A percentile compares a stretch with the other conserved stretches of the same genome.
Conservation (phyloP, 768 basidiomycete genomes). For the Vararia minispora region DNA sequence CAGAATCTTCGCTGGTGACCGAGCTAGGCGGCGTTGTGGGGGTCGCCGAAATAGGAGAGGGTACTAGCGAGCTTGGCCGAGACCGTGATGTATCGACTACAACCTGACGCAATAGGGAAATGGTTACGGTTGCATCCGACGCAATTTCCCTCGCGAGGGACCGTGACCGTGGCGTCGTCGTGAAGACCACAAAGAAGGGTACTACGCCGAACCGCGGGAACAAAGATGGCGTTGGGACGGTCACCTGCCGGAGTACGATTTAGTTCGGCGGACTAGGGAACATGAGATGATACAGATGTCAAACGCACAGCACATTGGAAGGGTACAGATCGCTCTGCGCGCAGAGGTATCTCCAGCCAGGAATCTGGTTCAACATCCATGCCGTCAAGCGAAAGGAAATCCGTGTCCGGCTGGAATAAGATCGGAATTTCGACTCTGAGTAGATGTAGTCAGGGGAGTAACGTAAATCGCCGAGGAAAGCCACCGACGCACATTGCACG, state of each 20-base stretch:
- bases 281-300: neutral
- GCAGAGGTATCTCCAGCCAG: conserved; percentile 63
- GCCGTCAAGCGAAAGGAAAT: conserved; percentile 48
- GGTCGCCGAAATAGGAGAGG: conserved; percentile 14
- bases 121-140: conserved; percentile 58
- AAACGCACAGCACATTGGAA: conserved; percentile 60
- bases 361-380: conserved; percentile 30
- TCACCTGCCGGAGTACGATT: conserved; percentile 32
- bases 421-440: conserved; percentile 56
- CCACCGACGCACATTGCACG: conserved; percentile 33
- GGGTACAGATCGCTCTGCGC: conserved; percentile 49
- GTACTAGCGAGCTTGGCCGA: conserved; percentile 27
- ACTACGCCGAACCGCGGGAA: conserved; percentile 55
- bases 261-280: conserved; percentile 1
- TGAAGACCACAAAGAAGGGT: conserved; percentile 65
- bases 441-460: conserved; percentile 8
- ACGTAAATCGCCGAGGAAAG: neutral
- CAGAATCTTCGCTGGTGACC: conserved; percentile 31
- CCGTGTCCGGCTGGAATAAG: conserved; percentile 45
- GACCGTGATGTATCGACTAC: conserved; percentile 33
- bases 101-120: conserved; percentile 52
- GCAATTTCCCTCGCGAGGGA: conserved; percentile 53
- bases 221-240: conserved; percentile 47
- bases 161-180: conserved; percentile 46
- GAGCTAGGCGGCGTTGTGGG: conserved; percentile 34